Evolutionary conservation across 2,329 filamentous ascomycete species (phyloP).

Genomic region (Sporothrix phasma): DNA sequence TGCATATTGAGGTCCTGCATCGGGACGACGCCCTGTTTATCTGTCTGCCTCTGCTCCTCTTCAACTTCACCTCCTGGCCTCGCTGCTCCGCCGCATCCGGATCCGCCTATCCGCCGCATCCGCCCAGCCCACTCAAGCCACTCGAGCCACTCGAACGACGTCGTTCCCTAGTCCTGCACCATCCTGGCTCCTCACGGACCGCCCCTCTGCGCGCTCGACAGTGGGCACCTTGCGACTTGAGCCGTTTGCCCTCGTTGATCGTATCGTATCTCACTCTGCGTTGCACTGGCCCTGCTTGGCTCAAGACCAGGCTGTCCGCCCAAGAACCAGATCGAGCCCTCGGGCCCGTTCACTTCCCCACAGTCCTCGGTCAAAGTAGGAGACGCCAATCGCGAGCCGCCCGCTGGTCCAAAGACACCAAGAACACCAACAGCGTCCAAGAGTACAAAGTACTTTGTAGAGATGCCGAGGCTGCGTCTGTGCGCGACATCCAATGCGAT

Average conservation of each 20-base stretch:
- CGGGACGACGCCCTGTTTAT: not conserved
- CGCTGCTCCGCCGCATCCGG: not conserved
- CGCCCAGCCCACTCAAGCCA: too few species aligned
- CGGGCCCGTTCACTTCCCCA: not conserved
- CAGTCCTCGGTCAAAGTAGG: not conserved
- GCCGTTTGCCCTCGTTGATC: too few species aligned
- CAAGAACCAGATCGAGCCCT: not conserved
- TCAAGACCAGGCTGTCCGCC: not conserved
- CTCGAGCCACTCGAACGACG: not conserved
- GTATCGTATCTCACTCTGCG: too few species aligned
- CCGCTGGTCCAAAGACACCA: too few species aligned
- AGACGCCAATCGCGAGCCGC: not conserved
- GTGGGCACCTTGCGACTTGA: not conserved
- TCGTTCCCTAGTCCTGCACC: not conserved
- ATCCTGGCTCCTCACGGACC: not conserved
- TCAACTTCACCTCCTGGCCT: not conserved
- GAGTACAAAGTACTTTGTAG: too few species aligned
- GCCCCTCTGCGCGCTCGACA: not conserved
- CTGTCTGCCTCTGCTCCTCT: not conserved
- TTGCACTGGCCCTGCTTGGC: too few species aligned
- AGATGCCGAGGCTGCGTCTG: conserved; percentile 8
- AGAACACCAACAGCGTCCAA: not conserved
- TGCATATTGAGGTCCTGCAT: not conserved
- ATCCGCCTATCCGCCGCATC: not conserved
- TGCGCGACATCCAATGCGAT: not conserved